Percentiles rank a stretch among this genome's conserved stretches.
Conservation (phyloP, 2,329 filamentous ascomycete species). For the Colletotrichum karsti region DNA sequence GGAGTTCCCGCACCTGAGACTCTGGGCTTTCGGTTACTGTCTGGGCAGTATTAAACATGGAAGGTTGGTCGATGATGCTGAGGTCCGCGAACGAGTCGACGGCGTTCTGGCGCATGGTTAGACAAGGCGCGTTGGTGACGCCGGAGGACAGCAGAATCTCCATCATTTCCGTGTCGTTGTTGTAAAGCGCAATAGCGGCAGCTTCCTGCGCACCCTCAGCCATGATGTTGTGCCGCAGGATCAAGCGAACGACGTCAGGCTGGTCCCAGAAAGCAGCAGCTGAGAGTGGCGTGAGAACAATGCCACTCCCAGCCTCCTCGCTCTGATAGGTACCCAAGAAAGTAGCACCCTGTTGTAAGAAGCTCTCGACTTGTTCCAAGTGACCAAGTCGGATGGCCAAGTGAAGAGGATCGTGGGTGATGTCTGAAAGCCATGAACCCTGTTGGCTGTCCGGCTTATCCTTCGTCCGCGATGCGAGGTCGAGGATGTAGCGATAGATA, state of each 20-base stretch:
- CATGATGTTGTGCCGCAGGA: slow-evolving; percentile 31
- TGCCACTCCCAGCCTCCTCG: neutral
- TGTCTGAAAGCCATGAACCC: slow-evolving; percentile 28
- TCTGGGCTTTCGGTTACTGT: too few relatives aligned
- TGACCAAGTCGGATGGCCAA: slow-evolving; percentile 39
- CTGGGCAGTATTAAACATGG: neutral
- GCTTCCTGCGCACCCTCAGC: slow-evolving; percentile 32
- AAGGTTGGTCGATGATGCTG: neutral
- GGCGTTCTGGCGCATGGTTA: neutral
- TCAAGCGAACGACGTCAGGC: slow-evolving; percentile 32
- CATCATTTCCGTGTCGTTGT: slow-evolving; percentile 29
- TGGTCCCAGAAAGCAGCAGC: slow-evolving; percentile 39
- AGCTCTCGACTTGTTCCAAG: slow-evolving; percentile 19
- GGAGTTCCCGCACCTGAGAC: neutral
- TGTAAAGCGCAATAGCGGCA: slow-evolving; percentile 31
- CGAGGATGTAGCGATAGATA: slow-evolving; percentile 38
- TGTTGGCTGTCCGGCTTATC: slow-evolving; percentile 11
- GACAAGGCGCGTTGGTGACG: neutral
- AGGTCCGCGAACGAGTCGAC: neutral
- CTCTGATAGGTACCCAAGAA: slow-evolving; percentile 31
- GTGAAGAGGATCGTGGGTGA: slow-evolving; percentile 38
- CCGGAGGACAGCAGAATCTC: slow-evolving; percentile 29
- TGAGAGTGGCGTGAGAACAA: slow-evolving; percentile 36
- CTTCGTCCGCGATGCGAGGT: slow-evolving; percentile 35
- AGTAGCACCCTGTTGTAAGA: slow-evolving; percentile 30